These are phyloP conservation scores for Talaromyces amestolkiae DNA, from an alignment of 2,329 filamentous ascomycete genomes.

Conservation along the genomic window DNA sequence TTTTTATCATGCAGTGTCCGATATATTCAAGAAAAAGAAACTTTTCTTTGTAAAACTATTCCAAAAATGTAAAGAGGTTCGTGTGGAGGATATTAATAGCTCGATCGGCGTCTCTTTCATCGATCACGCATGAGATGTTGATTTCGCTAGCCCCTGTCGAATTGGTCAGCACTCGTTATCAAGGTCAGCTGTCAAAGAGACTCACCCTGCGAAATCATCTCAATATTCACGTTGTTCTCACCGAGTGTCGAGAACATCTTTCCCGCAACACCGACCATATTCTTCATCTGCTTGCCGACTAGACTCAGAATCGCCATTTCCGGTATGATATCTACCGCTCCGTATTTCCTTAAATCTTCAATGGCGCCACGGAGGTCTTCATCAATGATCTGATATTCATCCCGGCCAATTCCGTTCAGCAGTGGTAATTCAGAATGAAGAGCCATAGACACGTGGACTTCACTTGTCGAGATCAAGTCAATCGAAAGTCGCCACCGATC, in stretches of 20 bases:
- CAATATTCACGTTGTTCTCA: slow-evolving; percentile 91
- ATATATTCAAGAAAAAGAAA: slow-evolving; percentile 17
- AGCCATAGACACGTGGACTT: slow-evolving; percentile 97
- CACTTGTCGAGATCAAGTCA: slow-evolving; percentile 91
- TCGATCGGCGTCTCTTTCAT: slow-evolving; percentile 82
- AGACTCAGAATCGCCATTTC: slow-evolving; percentile 95
- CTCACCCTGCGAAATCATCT: slow-evolving; percentile 98
- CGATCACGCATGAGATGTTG: slow-evolving; percentile 97
- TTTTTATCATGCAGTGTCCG: not conserved
- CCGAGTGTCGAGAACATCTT: slow-evolving; percentile 93
- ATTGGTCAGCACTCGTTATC: slow-evolving; percentile 17
- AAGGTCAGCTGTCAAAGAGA: slow-evolving; percentile 14
- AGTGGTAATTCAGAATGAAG: slow-evolving; percentile 73
- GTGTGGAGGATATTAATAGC: slow-evolving; percentile 97
- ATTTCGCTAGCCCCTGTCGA: slow-evolving; percentile 87
- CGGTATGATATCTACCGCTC: slow-evolving; percentile 83
- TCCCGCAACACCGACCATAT: slow-evolving; percentile 91
- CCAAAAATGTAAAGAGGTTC: slow-evolving; percentile 92
- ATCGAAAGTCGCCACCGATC: slow-evolving; percentile 85
- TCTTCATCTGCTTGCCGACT: slow-evolving; percentile 94
- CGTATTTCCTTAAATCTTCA: slow-evolving; percentile 72
- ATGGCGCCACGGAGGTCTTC: slow-evolving; percentile 65
- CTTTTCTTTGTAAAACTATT: slow-evolving; percentile 46
- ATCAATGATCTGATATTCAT: slow-evolving; percentile 56
- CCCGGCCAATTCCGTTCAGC: slow-evolving; percentile 46